A percentile compares a stretch with the other conserved stretches of the same genome.
These are phyloP conservation scores for Saturnispora halmiae DNA, from an alignment of 805 yeast species.

Conservation along the genomic window DNA sequence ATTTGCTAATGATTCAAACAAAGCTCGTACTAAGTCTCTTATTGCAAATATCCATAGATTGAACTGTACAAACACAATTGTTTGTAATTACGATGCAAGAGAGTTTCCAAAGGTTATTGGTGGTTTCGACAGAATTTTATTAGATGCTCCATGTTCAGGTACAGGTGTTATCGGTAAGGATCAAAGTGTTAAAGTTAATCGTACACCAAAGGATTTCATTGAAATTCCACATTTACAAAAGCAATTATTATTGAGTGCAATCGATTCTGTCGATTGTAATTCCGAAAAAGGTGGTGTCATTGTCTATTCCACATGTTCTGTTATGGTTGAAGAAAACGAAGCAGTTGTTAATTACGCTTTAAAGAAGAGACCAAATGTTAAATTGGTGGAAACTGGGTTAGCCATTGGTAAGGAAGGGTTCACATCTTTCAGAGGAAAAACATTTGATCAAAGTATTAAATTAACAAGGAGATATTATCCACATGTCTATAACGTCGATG, in stretches of 20 bases:
- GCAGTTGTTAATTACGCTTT: constrained; percentile 97
- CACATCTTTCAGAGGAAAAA: constrained; percentile 87
- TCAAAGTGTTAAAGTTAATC: constrained; percentile 82
- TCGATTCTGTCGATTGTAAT: constrained; percentile 92
- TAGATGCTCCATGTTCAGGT: constrained; percentile 99
- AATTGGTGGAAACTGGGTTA: constrained; percentile 84
- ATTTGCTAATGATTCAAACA: constrained; percentile 95
- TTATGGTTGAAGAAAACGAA: constrained; percentile 97
- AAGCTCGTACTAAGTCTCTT: constrained; percentile 89
- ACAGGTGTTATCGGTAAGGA: constrained; percentile 99
- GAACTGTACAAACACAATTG: constrained; percentile 94
- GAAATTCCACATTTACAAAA: constrained; percentile 96
- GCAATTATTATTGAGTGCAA: constrained; percentile 86
- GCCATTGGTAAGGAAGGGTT: constrained; percentile 95
- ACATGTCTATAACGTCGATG: constrained; percentile 97
- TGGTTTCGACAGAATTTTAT: constrained; percentile 88
- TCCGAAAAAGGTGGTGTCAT: constrained; percentile 88
- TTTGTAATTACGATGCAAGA: constrained; percentile 95
- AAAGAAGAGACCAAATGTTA: constrained; percentile 92
- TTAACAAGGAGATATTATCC: constrained; percentile 95
- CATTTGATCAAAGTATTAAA: constrained; percentile 64
- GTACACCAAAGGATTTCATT: constrained; percentile 94
- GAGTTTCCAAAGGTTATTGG: constrained; percentile 98
- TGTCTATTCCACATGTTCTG: constrained; percentile 97
- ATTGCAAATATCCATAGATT: constrained; percentile 96